Conservation (phyloP, 2,329 filamentous ascomycete species). For the Fonsecaea monophora region DNA sequence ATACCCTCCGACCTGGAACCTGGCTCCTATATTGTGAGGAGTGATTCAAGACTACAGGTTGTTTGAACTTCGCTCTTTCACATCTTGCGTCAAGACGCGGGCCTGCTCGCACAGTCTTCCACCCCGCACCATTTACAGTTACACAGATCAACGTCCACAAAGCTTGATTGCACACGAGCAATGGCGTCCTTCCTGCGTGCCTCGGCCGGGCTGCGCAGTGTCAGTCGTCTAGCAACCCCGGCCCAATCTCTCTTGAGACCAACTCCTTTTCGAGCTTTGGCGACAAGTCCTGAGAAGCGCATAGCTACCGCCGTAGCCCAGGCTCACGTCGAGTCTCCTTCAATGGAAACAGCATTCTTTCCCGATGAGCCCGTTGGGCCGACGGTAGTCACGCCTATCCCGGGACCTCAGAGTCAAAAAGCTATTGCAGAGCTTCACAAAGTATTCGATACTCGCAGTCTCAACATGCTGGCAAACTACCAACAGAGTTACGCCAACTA, state of each 20-base stretch:
- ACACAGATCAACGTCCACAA: slow-evolving; percentile 2
- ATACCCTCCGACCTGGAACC: neutral
- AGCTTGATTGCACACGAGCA: neutral
- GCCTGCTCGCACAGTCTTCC: neutral
- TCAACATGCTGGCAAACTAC: slow-evolving; percentile 84
- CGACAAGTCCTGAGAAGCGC: slow-evolving; percentile 26
- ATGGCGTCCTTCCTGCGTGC: slow-evolving; percentile 33
- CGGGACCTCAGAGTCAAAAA: slow-evolving; percentile 75
- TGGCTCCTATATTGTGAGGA: neutral
- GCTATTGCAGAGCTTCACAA: slow-evolving; percentile 73
- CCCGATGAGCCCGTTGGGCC: slow-evolving; percentile 65
- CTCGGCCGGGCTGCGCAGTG: slow-evolving; percentile 27
- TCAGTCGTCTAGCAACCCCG: slow-evolving; percentile 20
- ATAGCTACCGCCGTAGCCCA: slow-evolving; percentile 34
- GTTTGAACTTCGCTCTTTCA: neutral
- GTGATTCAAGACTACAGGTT: neutral
- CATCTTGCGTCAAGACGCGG: neutral
- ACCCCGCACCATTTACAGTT: slow-evolving; percentile 6
- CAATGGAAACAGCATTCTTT: slow-evolving; percentile 59
- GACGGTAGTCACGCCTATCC: slow-evolving; percentile 66
- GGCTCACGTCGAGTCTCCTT: slow-evolving; percentile 22
- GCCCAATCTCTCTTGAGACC: slow-evolving; percentile 24
- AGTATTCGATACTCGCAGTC: slow-evolving; percentile 83
- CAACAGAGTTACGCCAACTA: slow-evolving; percentile 80
- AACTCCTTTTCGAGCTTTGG: slow-evolving; percentile 26